phyloP scores from a whole-genome alignment of 371 early-diverging fungal genomes.

The Mucor lusitanicus region DNA sequence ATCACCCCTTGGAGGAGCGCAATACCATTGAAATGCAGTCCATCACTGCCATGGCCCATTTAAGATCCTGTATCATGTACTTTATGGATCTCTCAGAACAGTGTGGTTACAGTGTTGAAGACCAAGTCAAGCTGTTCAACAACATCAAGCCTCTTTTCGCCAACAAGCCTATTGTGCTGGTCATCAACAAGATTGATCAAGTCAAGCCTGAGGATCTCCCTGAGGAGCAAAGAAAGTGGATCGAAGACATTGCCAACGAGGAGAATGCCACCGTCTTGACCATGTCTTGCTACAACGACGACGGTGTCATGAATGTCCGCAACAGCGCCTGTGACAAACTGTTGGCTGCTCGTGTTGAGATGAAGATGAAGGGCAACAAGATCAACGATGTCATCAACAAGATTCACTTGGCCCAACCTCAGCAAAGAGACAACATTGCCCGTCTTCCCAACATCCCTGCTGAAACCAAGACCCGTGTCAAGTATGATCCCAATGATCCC shows the following conservation, averaged over 20 bases:
- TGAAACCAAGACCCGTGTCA: conserved; percentile 64
- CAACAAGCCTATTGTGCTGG: conserved; percentile 97
- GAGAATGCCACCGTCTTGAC: conserved; percentile 79
- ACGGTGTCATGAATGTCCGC: conserved; percentile 95
- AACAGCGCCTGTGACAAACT: conserved; percentile 94
- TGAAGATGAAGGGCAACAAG: conserved; percentile 92
- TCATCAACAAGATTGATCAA: conserved; percentile 98
- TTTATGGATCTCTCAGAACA: conserved; percentile 99
- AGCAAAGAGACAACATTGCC: conserved; percentile 79
- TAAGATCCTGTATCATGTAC: conserved; percentile 97
- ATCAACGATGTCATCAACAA: conserved; percentile 92
- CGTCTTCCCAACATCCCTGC: conserved; percentile 91
- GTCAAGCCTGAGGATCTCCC: conserved; percentile 77
- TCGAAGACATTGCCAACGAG: conserved; percentile 72
- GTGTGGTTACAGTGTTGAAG: conserved; percentile 98
- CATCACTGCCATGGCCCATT: conserved; percentile 99
- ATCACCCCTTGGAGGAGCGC: conserved; percentile 99
- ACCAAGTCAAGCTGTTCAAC: conserved; percentile 94
- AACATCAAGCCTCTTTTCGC: conserved; percentile 98
- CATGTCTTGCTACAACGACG: conserved; percentile 91
- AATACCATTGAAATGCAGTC: conserved; percentile 99
- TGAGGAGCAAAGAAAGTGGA: conserved; percentile 71
- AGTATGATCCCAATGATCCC: conserved; percentile 84
- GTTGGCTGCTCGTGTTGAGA: conserved; percentile 90
- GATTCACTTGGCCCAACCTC: conserved; percentile 91